Evolutionary conservation across 495 filamentous ascomycete species (phyloP), one percentile per base, ranked within the genome.

Genomic region (Cetradonia linearis): DNA sequence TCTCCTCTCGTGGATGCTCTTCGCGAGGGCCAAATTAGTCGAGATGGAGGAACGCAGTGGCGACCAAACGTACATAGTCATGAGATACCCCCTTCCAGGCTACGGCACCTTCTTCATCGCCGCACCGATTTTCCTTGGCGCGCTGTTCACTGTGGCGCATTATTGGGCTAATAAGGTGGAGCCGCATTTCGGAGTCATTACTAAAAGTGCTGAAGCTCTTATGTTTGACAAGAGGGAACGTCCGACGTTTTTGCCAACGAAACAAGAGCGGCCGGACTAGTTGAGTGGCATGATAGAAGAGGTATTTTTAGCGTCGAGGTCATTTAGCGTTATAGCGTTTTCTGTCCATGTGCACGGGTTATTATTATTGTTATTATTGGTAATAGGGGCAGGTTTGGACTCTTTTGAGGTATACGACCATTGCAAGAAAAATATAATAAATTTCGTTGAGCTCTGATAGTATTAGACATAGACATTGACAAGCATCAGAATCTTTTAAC

Each of bases 141-240:
- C 85, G 6, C 73, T 84, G 0, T 86, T 86, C 65, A 67, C 72
- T 23, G 67, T 68, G n/a, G 83, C 84, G 0, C 72, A 79, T 63
- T 64, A 81, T 18, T 88, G 85, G 85, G 86, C 83, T 0, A 78
- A 71, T 6, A 81, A 84, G 57, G 81, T 88, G 1, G 85, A 88
- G 68, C 75, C 79, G 0, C 80, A 77, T 65, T 88, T 84, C 70
- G 85, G 83, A 37, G 72, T 68, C 13, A 59, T 83, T 23, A 86
- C 85, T 1, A 75, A 82, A 70, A 77, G 73, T 65, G 62, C 84
- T 42, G 83, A 85, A 62, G 70, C 71, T 23, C 71, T 73, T 37
- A 74, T 81, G 56, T 83, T 81, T 70, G 71, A 74, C 31, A 71
- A 78, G 56, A 75, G 78, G 63, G 80, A 82, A 69, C 69, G 70